Evolutionary conservation across 2,329 filamentous ascomycete species (phyloP).

Genomic region (Ceratocystis diversiconidia): DNA sequence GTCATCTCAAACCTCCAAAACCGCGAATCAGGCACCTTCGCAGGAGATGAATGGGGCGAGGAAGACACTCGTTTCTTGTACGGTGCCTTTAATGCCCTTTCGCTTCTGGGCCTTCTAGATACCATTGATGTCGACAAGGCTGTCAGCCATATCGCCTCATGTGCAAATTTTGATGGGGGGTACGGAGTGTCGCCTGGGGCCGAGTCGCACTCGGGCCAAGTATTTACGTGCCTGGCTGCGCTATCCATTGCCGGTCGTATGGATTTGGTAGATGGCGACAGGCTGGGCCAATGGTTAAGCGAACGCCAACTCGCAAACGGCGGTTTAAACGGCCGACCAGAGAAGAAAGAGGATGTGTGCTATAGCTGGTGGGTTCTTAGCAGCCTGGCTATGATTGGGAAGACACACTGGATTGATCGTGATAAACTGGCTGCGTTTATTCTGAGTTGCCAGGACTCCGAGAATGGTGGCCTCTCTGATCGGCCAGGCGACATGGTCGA

Average conservation of each 20-base stretch:
- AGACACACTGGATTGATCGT: conserved; percentile 85
- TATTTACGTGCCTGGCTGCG: conserved; percentile 85
- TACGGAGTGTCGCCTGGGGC: conserved; percentile 82
- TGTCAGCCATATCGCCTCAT: conserved; percentile 63
- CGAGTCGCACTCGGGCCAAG: conserved; percentile 88
- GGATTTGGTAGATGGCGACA: conserved; percentile 69
- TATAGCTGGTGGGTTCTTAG: conserved; percentile 99
- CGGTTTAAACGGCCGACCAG: conserved; percentile 83
- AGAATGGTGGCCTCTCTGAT: conserved; percentile 76
- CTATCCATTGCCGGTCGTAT: conserved; percentile 62
- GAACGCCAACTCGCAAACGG: conserved; percentile 80
- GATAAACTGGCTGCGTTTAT: conserved; percentile 70
- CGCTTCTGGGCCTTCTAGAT: conserved; percentile 59
- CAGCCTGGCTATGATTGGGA: conserved; percentile 76
- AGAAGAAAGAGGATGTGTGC: conserved; percentile 93
- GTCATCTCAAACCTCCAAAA: conserved; percentile 77
- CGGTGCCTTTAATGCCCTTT: conserved; percentile 76
- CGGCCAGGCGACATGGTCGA: conserved; percentile 89
- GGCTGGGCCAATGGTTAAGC: conserved; percentile 77
- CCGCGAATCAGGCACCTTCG: conserved; percentile 67
- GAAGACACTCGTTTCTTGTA: conserved; percentile 91
- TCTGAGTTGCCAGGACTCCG: conserved; percentile 71
- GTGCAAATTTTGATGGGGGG: conserved; percentile 86
- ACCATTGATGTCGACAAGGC: conserved; percentile 69
- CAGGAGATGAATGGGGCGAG: conserved; percentile 93